Evolutionary conservation across 805 yeast species (phyloP), one percentile per base, ranked within the genome.

Genomic region (Pichia insulana): DNA sequence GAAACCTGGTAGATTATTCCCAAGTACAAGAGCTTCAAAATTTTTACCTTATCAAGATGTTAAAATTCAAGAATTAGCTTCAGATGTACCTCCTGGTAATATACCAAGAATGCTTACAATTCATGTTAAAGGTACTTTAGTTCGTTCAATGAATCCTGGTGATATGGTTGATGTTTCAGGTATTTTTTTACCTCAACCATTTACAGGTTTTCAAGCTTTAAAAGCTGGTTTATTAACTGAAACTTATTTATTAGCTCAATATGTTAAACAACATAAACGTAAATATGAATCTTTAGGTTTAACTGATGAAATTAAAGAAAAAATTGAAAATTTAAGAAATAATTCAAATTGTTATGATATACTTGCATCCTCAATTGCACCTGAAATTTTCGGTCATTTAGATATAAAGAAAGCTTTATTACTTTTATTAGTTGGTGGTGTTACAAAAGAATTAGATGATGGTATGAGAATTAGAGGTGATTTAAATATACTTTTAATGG

Each of bases 401-500:
- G 98, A 92, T 61, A 88, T 92, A 44, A 92, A 92, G 63, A 92
- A 92, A 64, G 89, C 96, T 6, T 66, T 92, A 46, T 66, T 92
- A 34, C 64, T 92, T 45, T 69, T 92, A 47, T 70, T 92, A 36
- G 87, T 92, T 50, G 96, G 98, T 40, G 98, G 98, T 56, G 97
- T 89, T 35, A 84, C 95, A 38, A 92, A 92, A 61, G 85, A 80
- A 56, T 78, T 90, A 53, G 95, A 95, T 36, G 98, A 92, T 65
- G 99, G 99, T 51, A 79, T 92, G 86, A 79, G 83, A 57, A 92
- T 92, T 56, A 80, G 99, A 69, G 98, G 98, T 56, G 98, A 92
- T 61, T 85, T 92, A 53, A 92, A 92, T 58, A 76, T 92, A 42
- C 83, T 97, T 67, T 71, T 92, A 40, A 90, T 92, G 97, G 98